phyloP scores from a whole-genome alignment of 257 asterid genomes.

The Penstemon newberryi region DNA sequence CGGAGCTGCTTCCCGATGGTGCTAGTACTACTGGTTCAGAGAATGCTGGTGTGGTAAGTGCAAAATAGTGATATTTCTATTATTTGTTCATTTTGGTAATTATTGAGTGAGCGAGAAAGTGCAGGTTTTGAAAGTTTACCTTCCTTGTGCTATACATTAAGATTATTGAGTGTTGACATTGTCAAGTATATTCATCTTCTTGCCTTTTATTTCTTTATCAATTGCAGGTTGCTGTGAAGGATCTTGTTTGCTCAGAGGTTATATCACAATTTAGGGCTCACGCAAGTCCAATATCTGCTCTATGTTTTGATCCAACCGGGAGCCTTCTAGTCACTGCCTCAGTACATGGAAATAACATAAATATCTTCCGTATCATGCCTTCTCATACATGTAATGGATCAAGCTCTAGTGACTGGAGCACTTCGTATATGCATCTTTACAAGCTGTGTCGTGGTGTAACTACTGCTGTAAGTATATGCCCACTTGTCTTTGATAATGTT shows the following conservation, averaged over 20 bases:
- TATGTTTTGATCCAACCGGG: conserved; percentile 73
- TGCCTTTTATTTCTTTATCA: conserved; percentile 2
- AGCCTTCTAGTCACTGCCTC: conserved; percentile 73
- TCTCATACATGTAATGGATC: conserved; percentile 37
- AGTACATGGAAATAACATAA: conserved; percentile 62
- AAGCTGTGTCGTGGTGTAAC: conserved; percentile 44
- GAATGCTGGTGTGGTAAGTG: conserved; percentile 41
- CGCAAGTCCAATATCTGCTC: conserved; percentile 68
- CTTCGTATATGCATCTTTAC: conserved; percentile 48
- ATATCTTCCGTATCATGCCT: conserved; percentile 61
- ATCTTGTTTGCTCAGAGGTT: conserved; percentile 42
- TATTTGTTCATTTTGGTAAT: conserved; percentile 3
- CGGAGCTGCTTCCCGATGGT: conserved; percentile 41
- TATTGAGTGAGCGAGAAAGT: background rate
- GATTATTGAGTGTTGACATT: background rate
- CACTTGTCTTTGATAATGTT: background rate
- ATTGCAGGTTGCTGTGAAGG: conserved; percentile 43
- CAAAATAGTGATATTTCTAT: background rate
- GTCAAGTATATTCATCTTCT: background rate
- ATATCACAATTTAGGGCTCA: conserved; percentile 78
- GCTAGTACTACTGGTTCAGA: conserved; percentile 35
- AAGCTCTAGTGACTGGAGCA: conserved; percentile 47
- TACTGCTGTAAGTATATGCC: conserved; percentile 40
- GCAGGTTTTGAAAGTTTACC: background rate
- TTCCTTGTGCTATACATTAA: background rate